phyloP scores from a whole-genome alignment of 192 early-diverging fungal genomes.

The Obelidium mucronatum region DNA sequence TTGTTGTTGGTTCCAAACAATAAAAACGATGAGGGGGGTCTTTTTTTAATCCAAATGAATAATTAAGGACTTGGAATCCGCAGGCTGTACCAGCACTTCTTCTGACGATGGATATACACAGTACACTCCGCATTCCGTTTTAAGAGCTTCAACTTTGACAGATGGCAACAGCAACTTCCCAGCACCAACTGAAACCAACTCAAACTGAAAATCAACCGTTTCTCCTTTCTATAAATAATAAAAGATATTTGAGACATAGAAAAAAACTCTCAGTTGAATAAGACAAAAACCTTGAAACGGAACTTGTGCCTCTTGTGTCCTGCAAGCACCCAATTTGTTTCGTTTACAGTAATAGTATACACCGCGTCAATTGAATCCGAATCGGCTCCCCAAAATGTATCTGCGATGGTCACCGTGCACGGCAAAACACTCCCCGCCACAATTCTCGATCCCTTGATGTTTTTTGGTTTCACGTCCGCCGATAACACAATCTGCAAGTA shows the following conservation, averaged over 20 bases:
- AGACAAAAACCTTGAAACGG: slow-evolving; percentile 58
- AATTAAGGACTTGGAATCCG: slow-evolving; percentile 1
- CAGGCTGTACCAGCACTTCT: background rate
- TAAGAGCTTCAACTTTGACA: background rate
- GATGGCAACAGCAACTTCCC: slow-evolving; percentile 46
- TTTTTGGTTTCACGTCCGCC: slow-evolving; percentile 30
- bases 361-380: slow-evolving; percentile 49
- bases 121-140: background rate
- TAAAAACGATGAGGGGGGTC: background rate
- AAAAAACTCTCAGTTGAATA: background rate
- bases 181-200: slow-evolving; percentile 65
- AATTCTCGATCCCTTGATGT: slow-evolving; percentile 44
- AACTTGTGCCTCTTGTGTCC: slow-evolving; percentile 68
- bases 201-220: slow-evolving; percentile 54
- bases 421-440: slow-evolving; percentile 63
- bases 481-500: slow-evolving; percentile 45
- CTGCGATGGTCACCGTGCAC: slow-evolving; percentile 56
- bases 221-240: slow-evolving; percentile 16
- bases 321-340: slow-evolving; percentile 72
- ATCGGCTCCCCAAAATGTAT: slow-evolving; percentile 35
- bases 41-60: background rate
- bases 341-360: slow-evolving; percentile 71
- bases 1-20: background rate
- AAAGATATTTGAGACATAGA: background rate
- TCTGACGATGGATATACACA: background rate